A percentile compares a stretch with the other conserved stretches of the same genome.
These are phyloP conservation scores for Zelonia costaricensis DNA, from an alignment of 208 protist species.

Conservation along the genomic window DNA sequence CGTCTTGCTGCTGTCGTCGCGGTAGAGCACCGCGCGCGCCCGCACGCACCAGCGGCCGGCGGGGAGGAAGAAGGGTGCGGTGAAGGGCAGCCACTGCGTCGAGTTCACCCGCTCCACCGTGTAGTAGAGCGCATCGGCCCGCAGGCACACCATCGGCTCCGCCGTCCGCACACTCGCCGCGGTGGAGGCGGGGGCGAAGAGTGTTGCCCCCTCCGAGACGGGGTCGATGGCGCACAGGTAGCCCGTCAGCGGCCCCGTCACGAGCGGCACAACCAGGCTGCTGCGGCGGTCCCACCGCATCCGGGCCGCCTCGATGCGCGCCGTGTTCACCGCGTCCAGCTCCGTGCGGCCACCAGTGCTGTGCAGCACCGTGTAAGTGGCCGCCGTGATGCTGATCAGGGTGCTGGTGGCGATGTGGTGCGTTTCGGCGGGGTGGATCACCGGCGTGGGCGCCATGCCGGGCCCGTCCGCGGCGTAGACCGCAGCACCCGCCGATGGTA, in stretches of 20 bases:
- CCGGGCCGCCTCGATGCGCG: constrained; percentile 33
- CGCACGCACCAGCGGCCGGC: constrained; percentile 82
- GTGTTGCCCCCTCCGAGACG: constrained; percentile 12
- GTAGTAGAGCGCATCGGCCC: constrained; percentile 38
- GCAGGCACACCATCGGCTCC: constrained; percentile 27
- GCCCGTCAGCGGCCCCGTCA: constrained; percentile 3
- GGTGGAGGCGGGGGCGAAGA: background rate
- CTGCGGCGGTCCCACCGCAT: constrained; percentile 36
- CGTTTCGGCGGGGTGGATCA: constrained; percentile 47
- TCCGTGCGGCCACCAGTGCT: constrained; percentile 6
- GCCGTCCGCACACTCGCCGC: background rate
- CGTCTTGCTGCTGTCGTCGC: constrained; percentile 38
- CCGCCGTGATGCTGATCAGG: constrained; percentile 47
- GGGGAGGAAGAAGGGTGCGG: constrained; percentile 56
- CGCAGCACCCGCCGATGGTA: background rate
- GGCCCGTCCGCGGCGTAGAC: constrained; percentile 2
- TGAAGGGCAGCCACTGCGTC: constrained; percentile 58
- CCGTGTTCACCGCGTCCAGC: constrained; percentile 26
- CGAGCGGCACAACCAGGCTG: constrained; percentile 17
- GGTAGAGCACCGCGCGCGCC: constrained; percentile 37
- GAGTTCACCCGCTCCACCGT: constrained; percentile 55
- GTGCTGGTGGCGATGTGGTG: constrained; percentile 52
- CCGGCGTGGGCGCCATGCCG: constrained; percentile 42
- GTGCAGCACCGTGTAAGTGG: constrained; percentile 34
- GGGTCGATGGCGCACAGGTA: constrained; percentile 24